phyloP scores from a whole-genome alignment of 257 asterid species.

The Agastache rugosa region DNA sequence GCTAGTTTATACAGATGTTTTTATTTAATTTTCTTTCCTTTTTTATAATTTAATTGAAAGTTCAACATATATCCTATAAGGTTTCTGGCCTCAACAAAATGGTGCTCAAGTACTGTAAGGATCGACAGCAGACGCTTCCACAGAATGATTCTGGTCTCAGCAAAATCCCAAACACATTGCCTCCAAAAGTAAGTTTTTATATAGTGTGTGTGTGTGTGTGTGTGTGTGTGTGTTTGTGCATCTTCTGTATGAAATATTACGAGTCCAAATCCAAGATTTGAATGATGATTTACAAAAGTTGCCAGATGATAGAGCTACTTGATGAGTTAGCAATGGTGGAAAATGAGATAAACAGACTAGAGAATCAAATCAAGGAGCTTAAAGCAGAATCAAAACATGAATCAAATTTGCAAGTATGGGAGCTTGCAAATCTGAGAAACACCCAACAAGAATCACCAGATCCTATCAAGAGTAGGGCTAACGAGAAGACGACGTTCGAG shows the following conservation, averaged over 20 bases:
- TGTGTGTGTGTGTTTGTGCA: neutral
- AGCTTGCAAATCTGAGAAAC: constrained; percentile 25
- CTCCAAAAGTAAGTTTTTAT: constrained; percentile 58
- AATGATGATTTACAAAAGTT: neutral
- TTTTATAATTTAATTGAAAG: neutral
- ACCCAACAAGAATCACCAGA: constrained; percentile 34
- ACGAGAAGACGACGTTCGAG: constrained; percentile 56
- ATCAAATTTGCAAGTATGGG: constrained; percentile 39
- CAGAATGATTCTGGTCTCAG: constrained; percentile 48
- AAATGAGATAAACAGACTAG: constrained; percentile 65
- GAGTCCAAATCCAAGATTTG: neutral
- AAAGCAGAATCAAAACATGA: constrained; percentile 48
- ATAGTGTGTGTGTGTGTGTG: neutral
- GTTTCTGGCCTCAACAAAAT: constrained; percentile 59
- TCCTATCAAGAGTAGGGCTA: constrained; percentile 35
- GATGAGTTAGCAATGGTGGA: constrained; percentile 75
- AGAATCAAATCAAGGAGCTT: constrained; percentile 64
- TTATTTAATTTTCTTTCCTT: neutral
- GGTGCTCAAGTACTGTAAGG: constrained; percentile 59
- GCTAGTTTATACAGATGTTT: neutral
- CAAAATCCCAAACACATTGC: constrained; percentile 57
- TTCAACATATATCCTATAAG: constrained; percentile 39
- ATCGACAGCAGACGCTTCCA: constrained; percentile 43
- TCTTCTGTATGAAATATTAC: neutral
- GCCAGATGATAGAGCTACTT: constrained; percentile 66